Conservation (phyloP, 176 grass and related monocot species). For the Phragmites australis region DNA sequence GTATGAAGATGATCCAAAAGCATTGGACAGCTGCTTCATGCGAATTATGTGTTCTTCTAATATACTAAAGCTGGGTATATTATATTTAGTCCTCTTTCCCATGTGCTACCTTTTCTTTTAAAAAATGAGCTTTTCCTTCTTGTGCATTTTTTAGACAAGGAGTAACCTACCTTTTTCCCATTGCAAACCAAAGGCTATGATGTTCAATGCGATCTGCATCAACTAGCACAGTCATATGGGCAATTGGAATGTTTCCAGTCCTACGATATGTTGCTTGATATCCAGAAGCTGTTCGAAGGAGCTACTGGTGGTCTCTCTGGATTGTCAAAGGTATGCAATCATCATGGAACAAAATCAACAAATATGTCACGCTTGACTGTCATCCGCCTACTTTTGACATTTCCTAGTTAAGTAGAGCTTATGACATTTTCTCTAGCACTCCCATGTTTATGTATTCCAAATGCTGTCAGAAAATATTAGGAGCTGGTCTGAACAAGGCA, state of each 20-base stretch:
- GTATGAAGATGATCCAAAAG: conserved; percentile 69
- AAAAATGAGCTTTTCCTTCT: neutral
- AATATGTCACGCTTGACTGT: neutral
- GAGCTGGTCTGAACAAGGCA: conserved; percentile 90
- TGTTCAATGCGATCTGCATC: conserved; percentile 89
- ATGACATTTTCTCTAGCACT: neutral
- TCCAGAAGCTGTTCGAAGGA: conserved; percentile 92
- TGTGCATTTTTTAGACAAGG: neutral
- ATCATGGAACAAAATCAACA: neutral
- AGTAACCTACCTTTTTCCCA: conserved; percentile 13
- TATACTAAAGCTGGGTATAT: conserved; percentile 88
- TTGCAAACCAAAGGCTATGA: conserved; percentile 66
- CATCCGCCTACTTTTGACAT: neutral
- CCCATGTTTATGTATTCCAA: conserved; percentile 18
- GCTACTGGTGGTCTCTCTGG: conserved; percentile 85
- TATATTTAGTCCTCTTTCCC: conserved; percentile 14
- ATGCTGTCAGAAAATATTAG: conserved; percentile 70
- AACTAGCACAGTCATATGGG: conserved; percentile 80
- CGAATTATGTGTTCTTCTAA: conserved; percentile 90
- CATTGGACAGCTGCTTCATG: conserved; percentile 76
- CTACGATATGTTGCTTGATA: conserved; percentile 95
- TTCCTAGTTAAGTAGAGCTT: conserved; percentile 8
- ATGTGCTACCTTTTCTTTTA: conserved; percentile 10
- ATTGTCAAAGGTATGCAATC: conserved; percentile 66
- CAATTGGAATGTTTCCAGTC: conserved; percentile 84